Base-by-base conservation (phyloP, 108 stramenopile genomes). In the Conticribra guillardii region DNA sequence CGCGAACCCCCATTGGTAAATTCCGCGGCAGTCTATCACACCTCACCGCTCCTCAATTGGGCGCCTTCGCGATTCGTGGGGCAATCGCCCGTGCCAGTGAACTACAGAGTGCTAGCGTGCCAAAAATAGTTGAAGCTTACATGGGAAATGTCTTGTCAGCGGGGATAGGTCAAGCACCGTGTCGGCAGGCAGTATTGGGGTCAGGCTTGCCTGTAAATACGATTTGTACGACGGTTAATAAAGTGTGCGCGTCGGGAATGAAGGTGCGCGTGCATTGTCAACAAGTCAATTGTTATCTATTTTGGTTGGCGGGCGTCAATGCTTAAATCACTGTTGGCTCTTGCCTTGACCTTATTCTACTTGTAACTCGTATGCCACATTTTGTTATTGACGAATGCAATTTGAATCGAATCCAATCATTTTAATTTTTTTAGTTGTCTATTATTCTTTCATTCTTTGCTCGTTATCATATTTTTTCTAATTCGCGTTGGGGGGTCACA, bases 161-260 rank as follows among this genome's bases (percentile, higher is more conserved):
- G 18, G 97, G 96, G 19, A 76, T 96, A 22, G 98, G 98, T 15
- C 98, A 99, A 73, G 98, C 98, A 21, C 98, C 97, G 0, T 89
- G 96, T 48, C 76, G 93, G n/a, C 93, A 91, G 71, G 93, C 93
- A 16, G 83, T 85, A 11, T 59, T 82, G 51, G 74, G 78, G 16
- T 82, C 85, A 15, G 87, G 85, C 3, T 30, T 93, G 45, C 76
- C 74, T 4, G 84, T 84, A 59, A 61, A 64, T 3, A 86, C 88
- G 1, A 72, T 96, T 41, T 82, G 83, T 37, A 92, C 85, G 21
- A 92, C 89, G 0, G 67, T 97, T 28, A 97, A 97, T 82, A 98
- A 99, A 74, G 98, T 99, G 14, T 99, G 99, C 70, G 97, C 98
- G 4, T 87, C 85, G 19, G 98, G 98, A 14, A 97, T 99, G 98